Percentiles rank a stretch among this genome's conserved stretches.
phyloP scores from a whole-genome alignment of 2,329 filamentous ascomycete genomes.

The Beauveria varroae region DNA sequence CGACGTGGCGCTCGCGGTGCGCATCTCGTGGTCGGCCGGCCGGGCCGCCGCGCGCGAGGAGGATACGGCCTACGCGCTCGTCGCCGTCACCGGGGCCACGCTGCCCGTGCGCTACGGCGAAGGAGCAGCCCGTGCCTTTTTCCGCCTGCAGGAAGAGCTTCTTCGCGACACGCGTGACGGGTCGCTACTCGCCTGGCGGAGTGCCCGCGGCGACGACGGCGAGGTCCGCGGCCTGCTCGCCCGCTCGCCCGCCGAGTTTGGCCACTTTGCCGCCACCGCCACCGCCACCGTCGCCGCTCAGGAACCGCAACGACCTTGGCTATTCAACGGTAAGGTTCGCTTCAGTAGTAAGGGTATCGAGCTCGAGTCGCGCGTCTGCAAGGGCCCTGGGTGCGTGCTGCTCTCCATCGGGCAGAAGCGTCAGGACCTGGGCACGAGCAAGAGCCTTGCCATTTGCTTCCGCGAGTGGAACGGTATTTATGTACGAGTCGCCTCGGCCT shows the following conservation, averaged over 20 bases:
- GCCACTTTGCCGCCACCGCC: neutral
- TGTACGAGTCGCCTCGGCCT: neutral
- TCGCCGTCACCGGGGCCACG: conserved; percentile 1
- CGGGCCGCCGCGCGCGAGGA: conserved; percentile 2
- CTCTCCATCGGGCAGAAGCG: conserved; percentile 1
- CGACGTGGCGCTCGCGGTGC: conserved; percentile 4
- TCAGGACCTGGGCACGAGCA: neutral
- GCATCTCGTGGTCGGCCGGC: conserved; percentile 3
- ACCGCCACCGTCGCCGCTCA: neutral
- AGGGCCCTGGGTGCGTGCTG: neutral
- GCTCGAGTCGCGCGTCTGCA: conserved; percentile 1
- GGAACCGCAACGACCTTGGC: conserved; percentile 1
- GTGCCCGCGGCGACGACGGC: neutral
- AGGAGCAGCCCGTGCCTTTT: neutral
- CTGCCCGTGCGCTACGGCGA: conserved; percentile 8
- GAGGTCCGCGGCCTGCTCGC: conserved; percentile 6
- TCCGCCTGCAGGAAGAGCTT: conserved; percentile 8
- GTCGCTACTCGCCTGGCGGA: conserved; percentile 9
- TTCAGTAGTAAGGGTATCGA: conserved; percentile 9
- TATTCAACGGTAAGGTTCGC: conserved; percentile 2
- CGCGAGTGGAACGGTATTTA: conserved; percentile 5
- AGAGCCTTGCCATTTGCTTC: conserved; percentile 1
- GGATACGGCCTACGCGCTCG: conserved; percentile 2
- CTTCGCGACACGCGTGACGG: conserved; percentile 9
- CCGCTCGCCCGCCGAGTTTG: conserved; percentile 6